These are phyloP conservation scores for Ogataea zsoltii DNA, from an alignment of 805 yeast genomes.

Conservation along the genomic window DNA sequence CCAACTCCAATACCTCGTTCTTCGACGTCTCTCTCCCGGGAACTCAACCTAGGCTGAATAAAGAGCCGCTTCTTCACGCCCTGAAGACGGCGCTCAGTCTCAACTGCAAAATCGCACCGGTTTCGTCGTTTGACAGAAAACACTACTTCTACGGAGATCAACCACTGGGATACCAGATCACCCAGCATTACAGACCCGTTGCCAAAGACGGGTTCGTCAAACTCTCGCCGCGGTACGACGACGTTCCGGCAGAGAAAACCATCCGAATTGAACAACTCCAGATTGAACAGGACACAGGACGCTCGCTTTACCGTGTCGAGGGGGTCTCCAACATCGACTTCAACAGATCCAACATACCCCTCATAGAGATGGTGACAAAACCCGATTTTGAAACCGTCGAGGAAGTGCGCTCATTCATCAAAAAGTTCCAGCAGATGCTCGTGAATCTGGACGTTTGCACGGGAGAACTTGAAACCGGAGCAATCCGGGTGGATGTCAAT, in stretches of 20 bases:
- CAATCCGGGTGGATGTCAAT: slow-evolving; percentile 93
- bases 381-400: slow-evolving; percentile 76
- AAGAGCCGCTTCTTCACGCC: slow-evolving; percentile 70
- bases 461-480: slow-evolving; percentile 93
- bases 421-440: slow-evolving; percentile 73
- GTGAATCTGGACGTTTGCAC: slow-evolving; percentile 71
- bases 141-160: slow-evolving; percentile 97
- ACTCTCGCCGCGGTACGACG: slow-evolving; percentile 54
- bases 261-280: slow-evolving; percentile 80
- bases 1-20: slow-evolving; percentile 71
- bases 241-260: slow-evolving; percentile 40
- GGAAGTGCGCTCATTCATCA: slow-evolving; percentile 76
- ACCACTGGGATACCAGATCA: slow-evolving; percentile 93
- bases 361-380: slow-evolving; percentile 86
- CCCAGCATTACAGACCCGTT: slow-evolving; percentile 82
- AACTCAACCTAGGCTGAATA: slow-evolving; percentile 80
- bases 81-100: slow-evolving; percentile 72
- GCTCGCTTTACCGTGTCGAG: slow-evolving; percentile 56
- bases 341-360: slow-evolving; percentile 82
- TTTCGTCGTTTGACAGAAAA: slow-evolving; percentile 83
- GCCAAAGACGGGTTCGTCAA: slow-evolving; percentile 65
- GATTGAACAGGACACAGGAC: slow-evolving; percentile 94
- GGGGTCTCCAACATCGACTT: slow-evolving; percentile 60
- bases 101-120: slow-evolving; percentile 52
- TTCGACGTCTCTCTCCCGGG: slow-evolving; percentile 92